Conservation (phyloP, 768 basidiomycete genomes). For the Serendipita sp. region DNA sequence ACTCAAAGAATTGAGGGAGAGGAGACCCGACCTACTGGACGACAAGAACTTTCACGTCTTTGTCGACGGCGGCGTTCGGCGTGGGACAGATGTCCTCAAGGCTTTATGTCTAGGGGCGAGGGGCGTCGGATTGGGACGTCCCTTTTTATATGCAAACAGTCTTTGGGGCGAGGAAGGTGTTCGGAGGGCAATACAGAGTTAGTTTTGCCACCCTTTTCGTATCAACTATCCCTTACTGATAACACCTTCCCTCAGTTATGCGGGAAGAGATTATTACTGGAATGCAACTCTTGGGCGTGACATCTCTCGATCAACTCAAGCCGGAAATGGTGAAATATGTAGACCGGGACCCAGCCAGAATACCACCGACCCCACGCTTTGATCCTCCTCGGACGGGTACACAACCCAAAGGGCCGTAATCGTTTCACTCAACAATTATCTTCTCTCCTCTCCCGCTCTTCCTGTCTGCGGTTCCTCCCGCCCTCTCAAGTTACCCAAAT, state of each 20-base stretch:
- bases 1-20: constrained; percentile 52
- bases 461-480: too few relatives aligned
- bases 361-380: constrained; percentile 2
- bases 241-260: constrained; percentile 20
- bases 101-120: constrained; percentile 79
- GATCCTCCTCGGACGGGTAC: neutral
- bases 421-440: too few relatives aligned
- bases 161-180: constrained; percentile 23
- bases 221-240: neutral
- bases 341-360: constrained; percentile 3
- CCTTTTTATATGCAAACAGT: constrained; percentile 56
- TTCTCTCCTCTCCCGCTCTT: too few relatives aligned
- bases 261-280: constrained; percentile 27
- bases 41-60: constrained; percentile 61
- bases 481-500: too few relatives aligned
- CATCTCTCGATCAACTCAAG: constrained; percentile 23
- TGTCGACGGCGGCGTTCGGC: constrained; percentile 68
- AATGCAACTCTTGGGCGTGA: constrained; percentile 28
- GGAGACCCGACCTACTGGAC: constrained; percentile 59
- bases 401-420: too few relatives aligned
- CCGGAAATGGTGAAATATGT: constrained; percentile 24
- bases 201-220: constrained; percentile 5
- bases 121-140: constrained; percentile 72
- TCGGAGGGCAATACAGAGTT: constrained; percentile 15
- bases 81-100: constrained; percentile 83